Conservation (phyloP, 2,329 filamentous ascomycete species). For the Ophiostoma populinum region DNA sequence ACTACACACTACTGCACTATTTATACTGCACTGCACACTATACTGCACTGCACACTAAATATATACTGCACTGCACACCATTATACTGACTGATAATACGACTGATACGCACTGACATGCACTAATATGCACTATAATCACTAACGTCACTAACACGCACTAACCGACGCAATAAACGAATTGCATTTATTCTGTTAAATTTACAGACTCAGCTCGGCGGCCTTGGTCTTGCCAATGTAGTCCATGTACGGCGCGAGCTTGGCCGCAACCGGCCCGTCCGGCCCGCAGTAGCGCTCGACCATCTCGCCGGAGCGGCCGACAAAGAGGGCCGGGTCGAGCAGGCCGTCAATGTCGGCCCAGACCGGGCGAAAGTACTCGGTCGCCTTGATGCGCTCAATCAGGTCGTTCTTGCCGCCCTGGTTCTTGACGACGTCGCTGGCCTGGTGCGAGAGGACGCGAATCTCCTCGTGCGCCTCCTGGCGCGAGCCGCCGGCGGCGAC, state of each 20-base stretch:
- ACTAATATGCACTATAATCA: no score
- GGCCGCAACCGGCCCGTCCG: conserved; percentile 4
- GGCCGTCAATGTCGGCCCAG: conserved; percentile 32
- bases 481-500: conserved; percentile 52
- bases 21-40: no score
- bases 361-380: conserved; percentile 62
- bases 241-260: conserved; percentile 4
- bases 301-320: conserved; percentile 27
- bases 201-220: conserved; percentile 8
- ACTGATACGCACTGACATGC: no score
- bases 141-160: no score
- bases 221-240: conserved; percentile 5
- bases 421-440: conserved; percentile 37
- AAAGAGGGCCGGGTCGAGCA: conserved; percentile 13
- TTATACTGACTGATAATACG: no score
- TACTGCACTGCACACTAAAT: no score
- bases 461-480: conserved; percentile 76
- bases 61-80: no score
- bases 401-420: conserved; percentile 56
- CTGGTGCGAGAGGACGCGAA: conserved; percentile 66
- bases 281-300: conserved; percentile 19
- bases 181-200: background rate
- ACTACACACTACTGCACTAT: no score
- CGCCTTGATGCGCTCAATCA: conserved; percentile 59
- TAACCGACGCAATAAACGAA: no score